Base-by-base conservation (phyloP, 2,329 filamentous ascomycete genomes). In the Pyrenophora graminea region DNA sequence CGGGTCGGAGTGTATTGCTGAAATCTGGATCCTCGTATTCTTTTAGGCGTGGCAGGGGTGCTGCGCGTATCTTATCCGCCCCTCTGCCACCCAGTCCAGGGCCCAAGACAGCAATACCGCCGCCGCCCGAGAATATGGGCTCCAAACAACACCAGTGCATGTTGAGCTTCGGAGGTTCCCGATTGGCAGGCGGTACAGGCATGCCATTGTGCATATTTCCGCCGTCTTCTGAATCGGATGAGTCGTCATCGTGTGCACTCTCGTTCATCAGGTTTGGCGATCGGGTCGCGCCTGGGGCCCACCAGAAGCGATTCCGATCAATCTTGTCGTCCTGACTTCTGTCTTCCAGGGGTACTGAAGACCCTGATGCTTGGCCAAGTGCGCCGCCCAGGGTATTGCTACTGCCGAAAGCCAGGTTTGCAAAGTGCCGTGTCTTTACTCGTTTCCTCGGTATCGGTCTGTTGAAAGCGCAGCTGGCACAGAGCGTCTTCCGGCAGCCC, bases 111-210 rank as follows among this genome's bases (percentile, higher is more conserved):
- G 80, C 82, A 53, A 85, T 84, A 12, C 82, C 81, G 40, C 82
- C 82, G 8, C 82, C 82, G 8, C 81, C 82, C 21, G 82, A 84
- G 59, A 84, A 84, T 42, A 82, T 79, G 13, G 82, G 82, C 58
- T 84, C 81, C 3, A 82, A 77, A 57, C 82, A 85, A 63, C 82
- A 85, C 82, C 82, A 85, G 56, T 80, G 77, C 65, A 83, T 82
- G 48, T 80, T 82, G 51, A 83, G 71, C 49, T 76, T 78, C 10
- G 80, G 79, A 31, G 78, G 77, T 39, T 75, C 62, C 8, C 68
- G 59, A 27, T 67, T 69, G 13, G 64, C 52, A 21, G 72, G 66
- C 21, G 66, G 58, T 30, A 67, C 63, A 30, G 69, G 72, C 34
- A 75, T 69, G 15, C 69, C 70, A 18, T 70, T 69, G 53, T 69